Base-by-base conservation (phyloP, 306 rosid genomes). In the Trifolium pratense region DNA sequence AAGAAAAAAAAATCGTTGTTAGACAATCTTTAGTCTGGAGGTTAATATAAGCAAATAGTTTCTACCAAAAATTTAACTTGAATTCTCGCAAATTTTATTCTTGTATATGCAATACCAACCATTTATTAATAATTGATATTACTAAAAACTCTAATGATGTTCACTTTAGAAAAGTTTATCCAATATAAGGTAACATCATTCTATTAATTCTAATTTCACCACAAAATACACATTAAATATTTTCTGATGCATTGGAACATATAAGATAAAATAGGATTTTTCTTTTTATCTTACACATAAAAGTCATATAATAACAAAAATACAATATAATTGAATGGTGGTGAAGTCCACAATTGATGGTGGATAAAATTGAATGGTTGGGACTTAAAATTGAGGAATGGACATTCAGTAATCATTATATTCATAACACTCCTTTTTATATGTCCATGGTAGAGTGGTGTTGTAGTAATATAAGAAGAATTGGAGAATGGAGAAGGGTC, bases 11-110 rank as follows among this genome's bases (percentile, higher is more conserved):
- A n/a, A n/a, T n/a, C n/a, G n/a, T n/a, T n/a, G n/a, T n/a, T n/a
- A n/a, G n/a, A n/a, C n/a, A n/a, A n/a, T n/a, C n/a, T n/a, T n/a
- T n/a, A n/a, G n/a, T n/a, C n/a, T n/a, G n/a, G n/a, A n/a, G n/a
- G n/a, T n/a, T n/a, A n/a, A n/a, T n/a, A n/a, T n/a, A n/a, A n/a
- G 36, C 65, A 91, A 49, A 52, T 18, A 11, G 12, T 52, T 18
- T n/a, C n/a, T n/a, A n/a, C n/a, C n/a, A n/a, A n/a, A n/a, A n/a
- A n/a, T n/a, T n/a, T n/a, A n/a, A n/a, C n/a, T n/a, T n/a, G n/a
- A n/a, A n/a, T n/a, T n/a, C n/a, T n/a, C n/a, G 13, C 17, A 52
- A 17, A 7, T 17, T 2, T 17, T 18, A 17, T 52, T 52, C 25
- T 2, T 14, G 56, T 49, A n/a, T 25, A 7, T 51, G 20, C 3